Conservation (phyloP, 1,284 basidiomycete species). For the Fomitopsis betulina region DNA sequence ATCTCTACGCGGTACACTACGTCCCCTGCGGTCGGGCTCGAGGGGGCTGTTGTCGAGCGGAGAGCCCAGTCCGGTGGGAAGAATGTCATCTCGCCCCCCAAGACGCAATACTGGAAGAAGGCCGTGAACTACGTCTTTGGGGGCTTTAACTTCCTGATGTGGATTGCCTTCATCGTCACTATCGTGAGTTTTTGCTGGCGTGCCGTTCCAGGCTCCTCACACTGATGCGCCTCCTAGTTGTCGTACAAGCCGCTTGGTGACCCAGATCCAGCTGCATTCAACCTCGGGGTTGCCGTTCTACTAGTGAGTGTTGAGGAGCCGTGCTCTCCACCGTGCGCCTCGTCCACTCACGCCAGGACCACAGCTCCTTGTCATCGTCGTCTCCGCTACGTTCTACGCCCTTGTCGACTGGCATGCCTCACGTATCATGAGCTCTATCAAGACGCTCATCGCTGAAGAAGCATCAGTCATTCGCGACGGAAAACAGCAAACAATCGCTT, state of each 20-base stretch:
- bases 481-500: constrained; percentile 22
- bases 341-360: constrained; percentile 37
- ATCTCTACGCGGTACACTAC: constrained; percentile 41
- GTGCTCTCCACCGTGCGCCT: constrained; percentile 35
- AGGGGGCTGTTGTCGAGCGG: constrained; percentile 36
- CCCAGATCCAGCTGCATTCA: constrained; percentile 39
- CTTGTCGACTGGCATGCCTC: constrained; percentile 40
- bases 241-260: constrained; percentile 48
- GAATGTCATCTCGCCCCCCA: constrained; percentile 45
- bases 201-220: not conserved
- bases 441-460: constrained; percentile 45
- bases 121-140: constrained; percentile 48
- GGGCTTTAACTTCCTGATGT: constrained; percentile 50
- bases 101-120: constrained; percentile 44
- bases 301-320: constrained; percentile 40
- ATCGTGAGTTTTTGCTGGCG: constrained; percentile 28
- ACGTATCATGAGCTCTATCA: constrained; percentile 48
- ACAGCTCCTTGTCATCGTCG: constrained; percentile 29
- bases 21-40: constrained; percentile 40
- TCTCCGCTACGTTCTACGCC: constrained; percentile 35
- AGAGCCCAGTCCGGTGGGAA: constrained; percentile 35
- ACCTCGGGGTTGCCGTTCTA: constrained; percentile 45
- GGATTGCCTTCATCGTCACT: constrained; percentile 45
- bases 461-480: constrained; percentile 44
- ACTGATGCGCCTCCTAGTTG: constrained; percentile 22